Evolutionary conservation across 306 rosid genomes (phyloP), one percentile per base, ranked within the genome.

Genomic region (Sechiopsis laciniata): DNA sequence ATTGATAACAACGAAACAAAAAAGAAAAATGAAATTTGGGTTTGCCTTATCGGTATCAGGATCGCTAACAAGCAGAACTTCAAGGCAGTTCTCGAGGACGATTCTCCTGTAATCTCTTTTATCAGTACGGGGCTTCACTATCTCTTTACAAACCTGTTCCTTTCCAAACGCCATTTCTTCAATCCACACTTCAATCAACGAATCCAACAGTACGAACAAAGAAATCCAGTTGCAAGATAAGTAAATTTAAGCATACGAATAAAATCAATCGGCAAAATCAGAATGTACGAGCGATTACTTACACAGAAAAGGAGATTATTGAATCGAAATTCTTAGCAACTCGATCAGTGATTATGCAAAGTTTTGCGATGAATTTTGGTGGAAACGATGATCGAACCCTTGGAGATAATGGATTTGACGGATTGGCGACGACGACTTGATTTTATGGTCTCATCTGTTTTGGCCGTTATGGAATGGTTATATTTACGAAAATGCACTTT

Each of bases 21-120:
- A 40, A 40, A 40, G 6, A 7, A 35, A 62, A 52, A 32, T 19
- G 32, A 6, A 37, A 13, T 29, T 10, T 4, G 67, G 45, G 15
- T 14, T 74, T 74, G 73, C 99, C 99, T 94, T 94, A 74, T 91
- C 99, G 10, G 99, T 86, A 46, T 87, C 90, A 14, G 95, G 91
- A 83, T 94, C 97, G 85, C 87, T 84, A 82, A 94, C 78, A 65
- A 94, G 87, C 21, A 94, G 95, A 11, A 76, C 91, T 73, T 94
- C 79, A 26, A 94, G 99, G 56, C 88, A 91, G 78, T 90, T 89
- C 1, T 21, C 69, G 15, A 90, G 96, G 75, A 94, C 83, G 77
- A 94, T 81, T 77, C 95, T 85, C 74, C 82, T 67, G 91, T 89
- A 94, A 37, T 85, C 79, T 66, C 99, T 87, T 60, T 85, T 83